Evolutionary conservation across 305 asterid genomes (phyloP).

Genomic region (Rubia tinctorum): DNA sequence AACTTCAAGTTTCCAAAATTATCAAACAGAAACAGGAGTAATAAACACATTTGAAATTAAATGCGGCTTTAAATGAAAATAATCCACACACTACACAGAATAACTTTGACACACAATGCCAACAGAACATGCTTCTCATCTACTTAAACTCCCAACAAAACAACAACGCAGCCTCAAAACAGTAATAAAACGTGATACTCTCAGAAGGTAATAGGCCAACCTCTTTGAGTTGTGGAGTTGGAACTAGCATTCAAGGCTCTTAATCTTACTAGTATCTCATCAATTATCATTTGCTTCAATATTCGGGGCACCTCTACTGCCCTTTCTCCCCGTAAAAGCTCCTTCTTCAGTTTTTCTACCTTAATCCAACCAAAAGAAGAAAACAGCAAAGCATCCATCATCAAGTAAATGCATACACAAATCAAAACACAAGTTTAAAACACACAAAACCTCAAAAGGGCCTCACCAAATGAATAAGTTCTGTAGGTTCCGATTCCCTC

Average conservation of each 20-base stretch:
- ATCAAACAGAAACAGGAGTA: background rate
- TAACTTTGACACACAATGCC: background rate
- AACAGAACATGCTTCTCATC: background rate
- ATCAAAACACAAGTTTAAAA: constrained; percentile 11
- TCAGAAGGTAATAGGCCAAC: constrained; percentile 36
- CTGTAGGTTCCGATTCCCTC: constrained; percentile 65
- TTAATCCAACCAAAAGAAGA: constrained; percentile 32
- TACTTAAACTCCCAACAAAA: background rate
- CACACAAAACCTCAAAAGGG: constrained; percentile 16
- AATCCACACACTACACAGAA: background rate
- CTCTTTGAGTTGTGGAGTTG: constrained; percentile 46
- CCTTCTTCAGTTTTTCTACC: constrained; percentile 53
- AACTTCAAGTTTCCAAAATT: background rate
- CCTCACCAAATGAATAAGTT: constrained; percentile 75
- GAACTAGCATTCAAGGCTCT: constrained; percentile 51
- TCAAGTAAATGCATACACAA: constrained; percentile 3
- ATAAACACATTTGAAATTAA: background rate
- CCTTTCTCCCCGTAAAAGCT: constrained; percentile 39
- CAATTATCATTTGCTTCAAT: constrained; percentile 51
- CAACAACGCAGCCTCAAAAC: background rate
- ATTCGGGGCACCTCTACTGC: constrained; percentile 48
- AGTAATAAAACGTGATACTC: constrained; percentile 1
- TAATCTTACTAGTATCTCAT: constrained; percentile 54
- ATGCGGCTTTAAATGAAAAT: background rate
- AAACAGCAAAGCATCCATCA: background rate